Percentiles rank a stretch among this genome's conserved stretches.
Conservation (phyloP, 2,329 filamentous ascomycete species). For the Cryoendolithus antarcticus region DNA sequence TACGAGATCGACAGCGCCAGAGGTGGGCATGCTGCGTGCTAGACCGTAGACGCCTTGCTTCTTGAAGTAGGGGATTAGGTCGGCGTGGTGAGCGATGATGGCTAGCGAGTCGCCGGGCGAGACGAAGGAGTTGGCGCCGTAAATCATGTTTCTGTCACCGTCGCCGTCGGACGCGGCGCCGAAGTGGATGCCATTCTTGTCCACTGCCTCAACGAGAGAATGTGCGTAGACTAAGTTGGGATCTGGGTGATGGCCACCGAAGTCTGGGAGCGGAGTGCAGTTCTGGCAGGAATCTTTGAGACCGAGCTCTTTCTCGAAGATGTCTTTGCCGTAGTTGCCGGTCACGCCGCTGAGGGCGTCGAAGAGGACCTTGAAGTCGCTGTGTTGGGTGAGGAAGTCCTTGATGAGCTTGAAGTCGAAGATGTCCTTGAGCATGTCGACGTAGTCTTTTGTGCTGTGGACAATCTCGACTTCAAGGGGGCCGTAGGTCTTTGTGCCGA, state of each 20-base stretch:
- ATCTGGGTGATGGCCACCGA: slow-evolving; percentile 93
- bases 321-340: slow-evolving; percentile 84
- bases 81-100: slow-evolving; percentile 93
- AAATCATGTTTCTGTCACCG: slow-evolving; percentile 99
- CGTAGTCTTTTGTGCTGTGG: slow-evolving; percentile 84
- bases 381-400: slow-evolving; percentile 74
- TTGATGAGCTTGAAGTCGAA: slow-evolving; percentile 97
- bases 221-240: slow-evolving; percentile 96
- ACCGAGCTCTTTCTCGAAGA: slow-evolving; percentile 89
- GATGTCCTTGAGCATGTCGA: slow-evolving; percentile 92
- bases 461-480: slow-evolving; percentile 87
- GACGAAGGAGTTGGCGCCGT: slow-evolving; percentile 90
- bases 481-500: slow-evolving; percentile 77
- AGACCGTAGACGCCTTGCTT: slow-evolving; percentile 93
- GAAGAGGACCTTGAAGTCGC: slow-evolving; percentile 93
- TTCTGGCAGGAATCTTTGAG: slow-evolving; percentile 76
- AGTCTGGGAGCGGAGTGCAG: slow-evolving; percentile 84
- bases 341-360: slow-evolving; percentile 92
- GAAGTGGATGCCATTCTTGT: slow-evolving; percentile 85
- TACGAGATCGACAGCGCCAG: slow-evolving; percentile 86
- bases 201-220: slow-evolving; percentile 84
- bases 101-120: slow-evolving; percentile 94
- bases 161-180: slow-evolving; percentile 94
- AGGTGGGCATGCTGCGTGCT: slow-evolving; percentile 95
- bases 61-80: slow-evolving; percentile 96